These are phyloP conservation scores for Kalaharituber pfeilii DNA, from an alignment of 2,329 filamentous ascomycete species.

Conservation along the genomic window DNA sequence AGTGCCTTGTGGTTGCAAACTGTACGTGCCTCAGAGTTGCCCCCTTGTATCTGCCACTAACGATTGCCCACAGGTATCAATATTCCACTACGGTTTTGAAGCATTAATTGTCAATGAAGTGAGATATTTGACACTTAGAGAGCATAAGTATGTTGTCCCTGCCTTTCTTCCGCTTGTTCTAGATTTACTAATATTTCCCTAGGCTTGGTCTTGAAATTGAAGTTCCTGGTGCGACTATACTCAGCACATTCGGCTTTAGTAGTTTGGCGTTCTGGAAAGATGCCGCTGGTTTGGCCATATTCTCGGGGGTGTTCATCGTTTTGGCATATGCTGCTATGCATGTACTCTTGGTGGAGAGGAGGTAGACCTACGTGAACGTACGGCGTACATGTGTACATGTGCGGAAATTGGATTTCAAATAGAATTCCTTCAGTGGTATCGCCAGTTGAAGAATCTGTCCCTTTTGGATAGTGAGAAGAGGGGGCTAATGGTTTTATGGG, in stretches of 20 bases:
- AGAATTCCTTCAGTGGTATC: too few species aligned
- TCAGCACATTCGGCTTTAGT: conserved; percentile 89
- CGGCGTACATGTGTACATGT: too few species aligned
- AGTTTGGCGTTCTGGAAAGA: conserved; percentile 74
- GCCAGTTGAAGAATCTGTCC: too few species aligned
- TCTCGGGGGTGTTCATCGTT: conserved; percentile 66
- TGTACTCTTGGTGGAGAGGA: conserved; percentile 67
- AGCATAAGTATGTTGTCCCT: conserved; percentile 62
- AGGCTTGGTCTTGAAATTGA: conserved; percentile 68
- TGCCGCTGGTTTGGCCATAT: conserved; percentile 61
- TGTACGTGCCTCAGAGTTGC: conserved; percentile 32
- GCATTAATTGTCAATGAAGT: conserved; percentile 95
- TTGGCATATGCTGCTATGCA: conserved; percentile 90
- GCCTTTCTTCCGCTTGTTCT: not conserved
- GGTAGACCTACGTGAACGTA: conserved; percentile 6
- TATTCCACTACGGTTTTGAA: conserved; percentile 97
- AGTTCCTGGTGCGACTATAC: conserved; percentile 80
- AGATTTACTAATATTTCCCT: conserved; percentile 4
- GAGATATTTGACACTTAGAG: conserved; percentile 68
- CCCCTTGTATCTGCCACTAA: conserved; percentile 21
- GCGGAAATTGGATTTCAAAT: too few species aligned
- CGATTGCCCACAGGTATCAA: conserved; percentile 45
- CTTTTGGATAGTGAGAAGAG: too few species aligned
- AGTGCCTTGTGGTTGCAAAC: conserved; percentile 79
- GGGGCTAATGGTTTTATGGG: too few species aligned